Base-by-base conservation (phyloP, 2,329 filamentous ascomycete genomes). In the Paecilomyces formosus region DNA sequence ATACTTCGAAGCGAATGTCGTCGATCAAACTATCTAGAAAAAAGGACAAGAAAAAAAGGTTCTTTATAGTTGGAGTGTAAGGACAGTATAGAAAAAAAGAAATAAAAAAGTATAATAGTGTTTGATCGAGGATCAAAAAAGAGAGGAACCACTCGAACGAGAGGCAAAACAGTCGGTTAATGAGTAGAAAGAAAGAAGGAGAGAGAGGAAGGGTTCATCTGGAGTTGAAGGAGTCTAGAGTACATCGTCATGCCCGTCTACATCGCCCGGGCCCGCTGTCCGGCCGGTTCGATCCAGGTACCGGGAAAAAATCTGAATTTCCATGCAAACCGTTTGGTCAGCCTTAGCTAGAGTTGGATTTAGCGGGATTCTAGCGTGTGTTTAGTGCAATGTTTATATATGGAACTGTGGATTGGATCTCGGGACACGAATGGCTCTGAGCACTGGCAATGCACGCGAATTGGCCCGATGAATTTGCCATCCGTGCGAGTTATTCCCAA, bases 31-130 rank as follows among this genome's bases (percentile, higher is more conserved):
- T 35, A 21, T 56, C 24, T 55, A 60, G 53, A 56, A 51, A 55
- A 12, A 26, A 55, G 22, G 28, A 54, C 61, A 56, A 55, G 52
- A 56, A 58, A 56, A 62, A 60, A 56, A 61, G 64, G 57, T 58
- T 60, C 50, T 12, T 30, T 31, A 31, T 49, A 54, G 39, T 52
- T 55, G 33, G 24, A 26, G 33, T 45, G 24, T 56, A 54, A 53
- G 56, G 58, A 49, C 22, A 51, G 55, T 54, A 54, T 53, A 45
- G 45, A 58, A 31, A 31, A 55, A 31, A 53, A 30, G 45, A 61
- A 31, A 58, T 45, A 52, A n/a, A 26, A 53, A 54, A 58, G 53
- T 39, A 31, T 45, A 18, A 18, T 18, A 7, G 39, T 31, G 30
- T 8, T n/a, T 45, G 39, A 45, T 45, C 39, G 39, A 45, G n/a